Evolutionary conservation across 116 monocot genomes (phyloP), one percentile per base, ranked within the genome.

Genomic region (Thalassia testudinum): DNA sequence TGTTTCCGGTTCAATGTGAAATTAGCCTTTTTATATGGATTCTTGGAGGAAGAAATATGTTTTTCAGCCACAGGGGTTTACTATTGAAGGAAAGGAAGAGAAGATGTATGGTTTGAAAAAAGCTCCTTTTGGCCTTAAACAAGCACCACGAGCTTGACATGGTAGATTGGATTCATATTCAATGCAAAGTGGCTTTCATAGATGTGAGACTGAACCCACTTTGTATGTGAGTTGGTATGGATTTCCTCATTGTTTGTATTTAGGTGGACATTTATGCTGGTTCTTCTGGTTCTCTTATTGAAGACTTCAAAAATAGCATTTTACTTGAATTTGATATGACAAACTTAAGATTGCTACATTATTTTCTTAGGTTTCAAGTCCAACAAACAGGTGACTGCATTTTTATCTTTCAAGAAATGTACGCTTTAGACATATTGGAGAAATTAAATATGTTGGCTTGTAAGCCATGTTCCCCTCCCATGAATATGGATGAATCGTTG

Each of bases 181-280:
- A 16, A 3, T 8, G 1, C 44, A 34, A 34, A 14, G 15, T 5
- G 44, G 15, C 15, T 44, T 44, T 19, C 44, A 44, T 13, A 1
- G 44, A 14, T 7, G 44, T 44, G 44, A 44, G 15, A 44, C 4
- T 44, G 44, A 17, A 14, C 44, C 44, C 44, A 44, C 44, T 16
- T 44, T 44, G 18, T 44, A 44, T 44, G 18, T 44, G 15, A 44
- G 51, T 51, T 7, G 38, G 21, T 22, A 5, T 1, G 2, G 27
- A 53, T 53, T 27, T 53, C 27, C 15, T 53, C n/a, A 53, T 53
- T 29, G 12, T 61, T 30, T 22, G 28, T 21, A 21, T 50, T 24
- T 61, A 61, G 49, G 61, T 61, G 2, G 61, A 61, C 50, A 53
- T 53, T 12, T 49, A 49, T 25, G 37, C 50, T 20, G 61, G 61